These are phyloP conservation scores for Penicillium cosmopolitanum DNA, from an alignment of 495 filamentous ascomycete genomes.

Conservation along the genomic window DNA sequence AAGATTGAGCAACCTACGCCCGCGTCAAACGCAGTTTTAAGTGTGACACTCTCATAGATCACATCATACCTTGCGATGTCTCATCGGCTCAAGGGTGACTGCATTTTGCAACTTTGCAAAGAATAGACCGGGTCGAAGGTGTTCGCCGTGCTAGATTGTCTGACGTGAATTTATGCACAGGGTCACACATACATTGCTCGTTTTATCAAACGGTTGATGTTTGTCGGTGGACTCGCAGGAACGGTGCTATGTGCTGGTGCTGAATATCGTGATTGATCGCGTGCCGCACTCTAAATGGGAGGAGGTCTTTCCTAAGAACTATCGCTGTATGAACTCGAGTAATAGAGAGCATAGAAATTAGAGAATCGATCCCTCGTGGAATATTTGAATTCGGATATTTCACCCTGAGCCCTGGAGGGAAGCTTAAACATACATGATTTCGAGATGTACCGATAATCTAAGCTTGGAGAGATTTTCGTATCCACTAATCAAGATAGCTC, in stretches of 20 bases:
- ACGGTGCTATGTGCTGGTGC: neutral
- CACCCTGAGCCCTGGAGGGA: too few species aligned
- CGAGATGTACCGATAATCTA: neutral
- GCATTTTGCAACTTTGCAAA: neutral
- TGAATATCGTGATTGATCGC: neutral
- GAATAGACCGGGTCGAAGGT: neutral
- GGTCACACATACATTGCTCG: neutral
- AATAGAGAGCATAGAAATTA: too few species aligned
- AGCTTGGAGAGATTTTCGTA: neutral
- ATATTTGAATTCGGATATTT: too few species aligned
- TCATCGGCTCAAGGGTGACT: neutral
- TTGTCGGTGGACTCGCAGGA: neutral
- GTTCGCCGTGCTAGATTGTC: neutral
- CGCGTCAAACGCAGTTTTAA: neutral
- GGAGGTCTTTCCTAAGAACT: neutral
- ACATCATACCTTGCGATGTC: constrained; percentile 4
- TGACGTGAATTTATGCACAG: neutral
- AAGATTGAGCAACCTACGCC: neutral
- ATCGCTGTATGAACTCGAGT: neutral
- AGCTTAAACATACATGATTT: neutral
- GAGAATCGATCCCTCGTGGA: too few species aligned
- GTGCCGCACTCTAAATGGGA: neutral
- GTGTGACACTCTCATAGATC: neutral
- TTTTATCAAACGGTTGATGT: neutral
- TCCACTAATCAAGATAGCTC: neutral